A percentile compares a stretch with the other conserved stretches of the same genome.
These are phyloP conservation scores for Capsella rubella DNA, from an alignment of 441 rosid species.

Conservation along the genomic window DNA sequence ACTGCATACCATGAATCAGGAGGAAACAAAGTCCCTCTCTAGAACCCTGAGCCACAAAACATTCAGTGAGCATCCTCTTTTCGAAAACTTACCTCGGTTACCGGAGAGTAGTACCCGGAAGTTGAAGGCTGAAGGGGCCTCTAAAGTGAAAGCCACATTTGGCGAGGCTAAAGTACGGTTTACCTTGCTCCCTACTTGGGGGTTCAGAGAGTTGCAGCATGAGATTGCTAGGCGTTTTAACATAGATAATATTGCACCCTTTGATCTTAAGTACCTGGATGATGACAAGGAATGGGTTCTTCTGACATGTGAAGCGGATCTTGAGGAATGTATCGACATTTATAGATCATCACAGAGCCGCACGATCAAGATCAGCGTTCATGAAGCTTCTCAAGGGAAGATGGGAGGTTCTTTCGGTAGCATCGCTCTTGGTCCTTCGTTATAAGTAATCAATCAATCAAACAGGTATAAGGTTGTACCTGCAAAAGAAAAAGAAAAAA, in stretches of 20 bases:
- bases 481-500: not conserved
- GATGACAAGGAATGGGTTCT: conserved; percentile 95
- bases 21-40: conserved; percentile 58
- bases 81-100: conserved; percentile 49
- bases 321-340: conserved; percentile 89
- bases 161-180: conserved; percentile 72
- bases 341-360: conserved; percentile 57
- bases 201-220: conserved; percentile 61
- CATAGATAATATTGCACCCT: conserved; percentile 52
- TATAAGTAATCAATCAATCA: conserved; percentile 18
- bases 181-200: conserved; percentile 65
- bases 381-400: conserved; percentile 52
- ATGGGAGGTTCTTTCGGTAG: conserved; percentile 51
- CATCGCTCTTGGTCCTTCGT: conserved; percentile 38
- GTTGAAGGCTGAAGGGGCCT: conserved; percentile 34
- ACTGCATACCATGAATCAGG: conserved; percentile 53
- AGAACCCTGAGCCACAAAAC: conserved; percentile 77
- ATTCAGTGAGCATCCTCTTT: conserved; percentile 51
- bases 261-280: conserved; percentile 85
- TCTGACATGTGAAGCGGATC: conserved; percentile 89
- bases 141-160: conserved; percentile 65
- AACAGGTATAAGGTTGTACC: conserved; percentile 6
- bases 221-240: conserved; percentile 74
- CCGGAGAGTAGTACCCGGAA: conserved; percentile 42
- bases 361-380: conserved; percentile 69